These are phyloP conservation scores for Tuctoria greenei DNA, from an alignment of 176 grass and related monocot species.

Conservation along the genomic window DNA sequence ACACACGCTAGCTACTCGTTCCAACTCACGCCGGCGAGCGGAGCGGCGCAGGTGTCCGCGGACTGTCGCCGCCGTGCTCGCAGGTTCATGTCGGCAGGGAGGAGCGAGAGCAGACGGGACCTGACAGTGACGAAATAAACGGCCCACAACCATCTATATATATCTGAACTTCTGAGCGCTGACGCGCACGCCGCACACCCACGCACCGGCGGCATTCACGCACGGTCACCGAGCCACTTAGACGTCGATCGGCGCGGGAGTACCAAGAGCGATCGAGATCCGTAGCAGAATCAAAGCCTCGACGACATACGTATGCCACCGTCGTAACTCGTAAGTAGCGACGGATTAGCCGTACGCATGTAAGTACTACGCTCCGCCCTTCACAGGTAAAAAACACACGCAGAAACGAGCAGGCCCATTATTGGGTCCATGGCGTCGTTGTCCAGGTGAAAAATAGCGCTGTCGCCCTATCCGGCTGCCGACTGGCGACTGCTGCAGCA, in stretches of 20 bases:
- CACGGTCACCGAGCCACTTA: background rate
- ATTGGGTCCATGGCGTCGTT: background rate
- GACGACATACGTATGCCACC: background rate
- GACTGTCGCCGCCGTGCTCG: background rate
- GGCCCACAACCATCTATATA: background rate
- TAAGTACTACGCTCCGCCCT: background rate
- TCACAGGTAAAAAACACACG: background rate
- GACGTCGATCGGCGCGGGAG: too few species aligned
- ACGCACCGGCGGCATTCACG: too few species aligned
- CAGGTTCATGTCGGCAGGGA: background rate
- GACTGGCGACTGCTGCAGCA: too few species aligned
- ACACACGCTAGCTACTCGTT: background rate
- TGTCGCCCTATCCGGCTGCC: too few species aligned
- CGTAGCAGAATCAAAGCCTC: conserved; percentile 16
- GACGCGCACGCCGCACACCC: too few species aligned
- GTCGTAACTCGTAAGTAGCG: background rate
- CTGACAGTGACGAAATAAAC: background rate
- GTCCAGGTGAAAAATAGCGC: background rate
- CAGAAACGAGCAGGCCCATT: background rate
- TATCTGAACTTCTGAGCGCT: background rate
- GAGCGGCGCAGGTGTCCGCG: background rate
- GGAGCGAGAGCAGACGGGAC: background rate
- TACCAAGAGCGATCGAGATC: too few species aligned
- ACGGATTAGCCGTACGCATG: background rate
- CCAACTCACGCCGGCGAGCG: background rate